Percentiles rank a stretch among this genome's conserved stretches.
phyloP scores from a whole-genome alignment of 768 basidiomycete genomes.

The Termitomyces sp. region DNA sequence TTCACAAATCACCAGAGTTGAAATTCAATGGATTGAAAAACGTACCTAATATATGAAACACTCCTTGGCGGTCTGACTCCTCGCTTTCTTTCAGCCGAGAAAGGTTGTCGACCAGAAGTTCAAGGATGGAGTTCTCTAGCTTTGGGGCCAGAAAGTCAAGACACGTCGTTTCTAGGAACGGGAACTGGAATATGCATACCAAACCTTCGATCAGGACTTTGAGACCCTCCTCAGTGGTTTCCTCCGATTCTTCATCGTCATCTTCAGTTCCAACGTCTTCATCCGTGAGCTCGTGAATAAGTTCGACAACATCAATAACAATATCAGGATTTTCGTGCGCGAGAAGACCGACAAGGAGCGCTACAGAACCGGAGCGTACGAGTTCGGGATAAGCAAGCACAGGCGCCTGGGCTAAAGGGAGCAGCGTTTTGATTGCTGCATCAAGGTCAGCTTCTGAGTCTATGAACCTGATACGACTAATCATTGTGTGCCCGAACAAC shows the following conservation, averaged over 20 bases:
- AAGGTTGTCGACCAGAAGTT: constrained; percentile 87
- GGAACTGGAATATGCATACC: constrained; percentile 40
- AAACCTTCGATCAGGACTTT: constrained; percentile 71
- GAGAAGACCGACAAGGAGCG: constrained; percentile 75
- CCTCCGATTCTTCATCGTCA: constrained; percentile 61
- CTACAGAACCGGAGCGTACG: constrained; percentile 65
- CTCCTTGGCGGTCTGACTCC: constrained; percentile 86
- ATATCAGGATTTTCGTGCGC: constrained; percentile 97
- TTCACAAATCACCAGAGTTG: neutral
- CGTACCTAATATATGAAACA: constrained; percentile 87
- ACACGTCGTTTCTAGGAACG: neutral
- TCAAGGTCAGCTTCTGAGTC: constrained; percentile 98
- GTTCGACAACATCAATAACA: constrained; percentile 90
- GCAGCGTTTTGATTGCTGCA: constrained; percentile 73
- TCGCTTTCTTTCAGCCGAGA: constrained; percentile 84
- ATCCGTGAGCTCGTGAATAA: constrained; percentile 91
- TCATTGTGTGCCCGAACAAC: neutral
- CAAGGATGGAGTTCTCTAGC: constrained; percentile 80
- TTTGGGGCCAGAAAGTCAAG: constrained; percentile 21
- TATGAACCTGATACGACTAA: constrained; percentile 67
- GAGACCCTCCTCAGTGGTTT: constrained; percentile 58
- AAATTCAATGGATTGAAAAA: neutral
- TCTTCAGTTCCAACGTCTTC: constrained; percentile 86
- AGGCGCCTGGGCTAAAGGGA: constrained; percentile 86
- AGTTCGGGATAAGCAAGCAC: constrained; percentile 85